Evolutionary conservation across 495 filamentous ascomycete species (phyloP), one percentile per base, ranked within the genome.

Genomic region (Filosporella fistucella): DNA sequence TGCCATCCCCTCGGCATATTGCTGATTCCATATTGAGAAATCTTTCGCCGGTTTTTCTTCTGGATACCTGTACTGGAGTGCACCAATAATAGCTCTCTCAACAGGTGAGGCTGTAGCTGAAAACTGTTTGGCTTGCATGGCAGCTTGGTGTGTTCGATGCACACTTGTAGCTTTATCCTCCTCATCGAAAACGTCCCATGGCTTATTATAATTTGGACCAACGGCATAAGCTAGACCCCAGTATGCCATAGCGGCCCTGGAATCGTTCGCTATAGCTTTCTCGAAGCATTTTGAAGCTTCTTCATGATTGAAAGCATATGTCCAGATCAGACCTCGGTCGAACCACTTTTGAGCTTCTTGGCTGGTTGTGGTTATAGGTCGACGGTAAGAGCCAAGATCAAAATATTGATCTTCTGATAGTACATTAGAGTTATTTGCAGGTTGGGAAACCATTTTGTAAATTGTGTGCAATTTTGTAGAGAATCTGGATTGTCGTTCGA

Each of bases 121-220:
- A 34, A 67, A 54, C 17, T 58, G 58, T 21, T 55, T 53, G 0
- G 80, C 82, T 26, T 68, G 54, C 4, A 55, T 33, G 1, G 69
- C 62, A 0, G 77, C 76, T 0, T 44, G 23, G 41, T 73, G 65
- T 1, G 77, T 73, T 24, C 68, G 60, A 1, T 57, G 61, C 20
- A 81, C 63, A 1, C 64, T 77, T 0, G 38, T 35, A 5, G 64
- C 56, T 3, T 80, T 59, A 36, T 88, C 83, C n/a, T 65, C 52
- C 5, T 68, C 62, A 45, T 85, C 84, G 48, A 86, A 86, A 21
- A 74, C 60, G 4, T 76, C 66, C 84, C 83, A 88, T 0, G 82
- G 80, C 57, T 86, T 86, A 55, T 88, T 86, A 62, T 86, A 88
- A 47, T 88, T 86, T 2, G 84, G 82, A 0, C 84, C 84, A 0